phyloP scores from a whole-genome alignment of 2,329 filamentous ascomycete species.

The Scleromitrula shiraiana region DNA sequence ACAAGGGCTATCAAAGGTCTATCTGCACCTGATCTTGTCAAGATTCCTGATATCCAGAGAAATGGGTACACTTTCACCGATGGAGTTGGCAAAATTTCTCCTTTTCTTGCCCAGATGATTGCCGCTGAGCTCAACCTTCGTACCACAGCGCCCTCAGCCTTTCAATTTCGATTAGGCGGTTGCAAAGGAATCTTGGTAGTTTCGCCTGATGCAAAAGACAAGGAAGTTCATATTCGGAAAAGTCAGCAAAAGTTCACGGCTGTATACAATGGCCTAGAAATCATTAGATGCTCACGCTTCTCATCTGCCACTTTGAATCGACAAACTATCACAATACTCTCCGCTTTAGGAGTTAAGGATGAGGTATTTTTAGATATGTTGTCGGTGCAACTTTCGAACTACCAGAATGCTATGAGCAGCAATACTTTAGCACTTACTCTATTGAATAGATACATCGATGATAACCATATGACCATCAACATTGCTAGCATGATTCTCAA shows the following conservation, averaged over 20 bases:
- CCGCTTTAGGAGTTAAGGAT: conserved; percentile 63
- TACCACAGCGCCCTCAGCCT: conserved; percentile 65
- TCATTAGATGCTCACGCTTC: conserved; percentile 72
- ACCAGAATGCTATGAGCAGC: conserved; percentile 62
- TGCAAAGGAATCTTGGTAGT: conserved; percentile 82
- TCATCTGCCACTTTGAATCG: conserved; percentile 77
- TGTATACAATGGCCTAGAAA: conserved; percentile 65
- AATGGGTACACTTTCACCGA: conserved; percentile 75
- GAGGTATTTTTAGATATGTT: conserved; percentile 61
- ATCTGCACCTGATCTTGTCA: conserved; percentile 45
- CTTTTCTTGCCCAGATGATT: conserved; percentile 65
- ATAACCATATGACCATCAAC: conserved; percentile 69
- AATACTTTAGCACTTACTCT: conserved; percentile 56
- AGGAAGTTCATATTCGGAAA: conserved; percentile 67
- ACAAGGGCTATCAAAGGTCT: conserved; percentile 66
- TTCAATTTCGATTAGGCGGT: conserved; percentile 87
- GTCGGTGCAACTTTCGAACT: conserved; percentile 55
- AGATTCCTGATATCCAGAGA: conserved; percentile 61
- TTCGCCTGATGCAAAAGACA: conserved; percentile 58
- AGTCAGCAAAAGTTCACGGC: conserved; percentile 86
- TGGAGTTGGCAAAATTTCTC: conserved; percentile 88
- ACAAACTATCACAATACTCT: conserved; percentile 82
- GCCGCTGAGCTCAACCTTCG: conserved; percentile 59
- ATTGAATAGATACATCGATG: conserved; percentile 70
- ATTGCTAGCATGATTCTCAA: conserved; percentile 70